Evolutionary conservation across 257 asterid genomes (phyloP), one percentile per base, ranked within the genome.

Genomic region (Fraxinus quadrangulata): DNA sequence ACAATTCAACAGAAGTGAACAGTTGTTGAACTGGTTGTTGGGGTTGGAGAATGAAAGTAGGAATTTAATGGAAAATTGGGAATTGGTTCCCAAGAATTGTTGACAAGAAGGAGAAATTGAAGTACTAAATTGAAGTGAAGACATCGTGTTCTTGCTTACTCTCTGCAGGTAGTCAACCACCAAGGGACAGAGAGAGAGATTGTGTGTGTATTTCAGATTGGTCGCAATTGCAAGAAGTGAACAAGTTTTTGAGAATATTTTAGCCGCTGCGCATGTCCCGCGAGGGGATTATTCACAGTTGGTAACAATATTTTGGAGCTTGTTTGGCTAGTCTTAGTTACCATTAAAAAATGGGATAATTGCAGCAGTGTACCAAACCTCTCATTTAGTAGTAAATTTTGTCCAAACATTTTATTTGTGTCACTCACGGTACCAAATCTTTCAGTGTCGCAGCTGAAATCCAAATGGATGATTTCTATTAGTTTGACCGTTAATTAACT

Each of bases 121-220:
- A 66, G 72, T n/a, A 77, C 73, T 54, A 61, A 88, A 56, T 72
- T 87, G 93, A 81, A 87, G 86, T 70, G 82, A 37, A 70, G 90
- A 80, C 98, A 93, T 81, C 49, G 67, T 76, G 74, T 42, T 79
- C 72, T 70, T 70, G 59, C 49, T 37, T 49, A 14, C 40, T 54
- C 45, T 45, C 54, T 36, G 17, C 61, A 17, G 78, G 11, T 30
- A 67, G 14, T 67, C 71, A 47, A 68, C 31, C 17, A 4, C 66
- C 19, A 16, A 12, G n/a, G 3, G 67, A 23, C 17, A 24, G 68
- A 10, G 31, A 23, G 33, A 24, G 68, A 10, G 31, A 28, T 2
- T 6, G 6, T 8, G 68, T 2, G 49, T 12, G 51, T 42, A 42
- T 42, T 42, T 42, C 4, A 67, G 45, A 77, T 4, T 34, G 74